A percentile compares a stretch with the other conserved stretches of the same genome.
Conservation (phyloP, 257 asterid species). For the Mentha longifolia region DNA sequence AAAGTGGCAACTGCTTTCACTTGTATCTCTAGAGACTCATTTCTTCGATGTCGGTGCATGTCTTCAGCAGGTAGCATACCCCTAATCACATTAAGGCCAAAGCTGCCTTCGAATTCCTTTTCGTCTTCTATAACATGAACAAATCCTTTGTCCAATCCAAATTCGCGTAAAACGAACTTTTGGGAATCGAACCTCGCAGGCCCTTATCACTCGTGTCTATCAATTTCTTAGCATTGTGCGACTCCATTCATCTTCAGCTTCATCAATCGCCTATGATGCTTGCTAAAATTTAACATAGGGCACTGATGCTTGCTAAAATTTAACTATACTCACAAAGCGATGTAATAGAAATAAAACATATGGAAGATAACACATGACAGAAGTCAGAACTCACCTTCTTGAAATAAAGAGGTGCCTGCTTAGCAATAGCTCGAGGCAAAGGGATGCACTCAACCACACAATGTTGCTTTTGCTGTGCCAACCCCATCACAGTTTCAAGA, state of each 20-base stretch:
- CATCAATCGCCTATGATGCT: slow-evolving; percentile 76
- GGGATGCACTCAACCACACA: slow-evolving; percentile 94
- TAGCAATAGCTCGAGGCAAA: slow-evolving; percentile 72
- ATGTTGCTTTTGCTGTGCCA: slow-evolving; percentile 81
- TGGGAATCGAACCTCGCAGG: slow-evolving; percentile 81
- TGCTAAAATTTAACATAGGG: background rate
- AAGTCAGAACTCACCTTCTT: slow-evolving; percentile 64
- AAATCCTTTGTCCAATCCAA: slow-evolving; percentile 76
- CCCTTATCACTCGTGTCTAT: slow-evolving; percentile 91
- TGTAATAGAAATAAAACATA: too few relatives aligned
- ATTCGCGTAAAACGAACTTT: slow-evolving; percentile 89
- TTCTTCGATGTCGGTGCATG: slow-evolving; percentile 74
- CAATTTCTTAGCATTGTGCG: slow-evolving; percentile 94
- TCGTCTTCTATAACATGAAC: slow-evolving; percentile 97
- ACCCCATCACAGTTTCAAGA: slow-evolving; percentile 86
- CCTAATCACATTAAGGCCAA: slow-evolving; percentile 81
- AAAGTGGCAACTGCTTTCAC: slow-evolving; percentile 73
- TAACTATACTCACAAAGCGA: background rate
- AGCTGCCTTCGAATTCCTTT: slow-evolving; percentile 67
- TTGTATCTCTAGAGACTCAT: slow-evolving; percentile 67
- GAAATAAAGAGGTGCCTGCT: slow-evolving; percentile 90
- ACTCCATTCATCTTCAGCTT: slow-evolving; percentile 98
- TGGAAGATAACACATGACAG: too few relatives aligned
- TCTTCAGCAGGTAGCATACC: slow-evolving; percentile 96
- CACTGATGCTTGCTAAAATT: background rate